Evolutionary conservation across 306 rosid genomes (phyloP).

Genomic region (Vicia sativa): DNA sequence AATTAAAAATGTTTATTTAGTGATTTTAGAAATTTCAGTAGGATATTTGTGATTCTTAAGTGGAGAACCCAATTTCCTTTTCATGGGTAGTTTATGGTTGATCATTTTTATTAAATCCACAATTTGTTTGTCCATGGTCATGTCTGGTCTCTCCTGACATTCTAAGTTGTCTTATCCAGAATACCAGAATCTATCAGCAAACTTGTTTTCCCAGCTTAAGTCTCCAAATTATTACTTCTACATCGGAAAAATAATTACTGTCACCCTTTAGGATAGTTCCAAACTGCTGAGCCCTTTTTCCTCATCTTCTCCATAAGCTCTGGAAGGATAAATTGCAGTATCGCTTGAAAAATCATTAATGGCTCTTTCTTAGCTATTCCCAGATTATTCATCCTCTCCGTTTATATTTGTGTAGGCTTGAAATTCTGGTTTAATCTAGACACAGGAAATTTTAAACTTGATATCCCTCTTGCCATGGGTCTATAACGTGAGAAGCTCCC

Average conservation of each 20-base stretch:
- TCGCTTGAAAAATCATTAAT: neutral
- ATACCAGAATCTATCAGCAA: neutral
- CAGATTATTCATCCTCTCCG: conserved; percentile 5
- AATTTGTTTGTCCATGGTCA: neutral
- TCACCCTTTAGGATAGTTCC: neutral
- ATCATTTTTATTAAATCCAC: conserved; percentile 1
- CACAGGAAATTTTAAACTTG: neutral
- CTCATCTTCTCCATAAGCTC: neutral
- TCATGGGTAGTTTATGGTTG: conserved; percentile 9
- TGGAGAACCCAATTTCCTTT: neutral
- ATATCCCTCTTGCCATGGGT: neutral
- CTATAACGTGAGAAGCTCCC: neutral
- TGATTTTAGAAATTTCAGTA: conserved; percentile 9
- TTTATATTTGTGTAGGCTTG: neutral
- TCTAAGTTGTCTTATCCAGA: neutral
- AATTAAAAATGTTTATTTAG: neutral
- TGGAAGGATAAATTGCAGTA: neutral
- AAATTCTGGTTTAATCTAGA: neutral
- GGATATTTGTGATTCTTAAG: neutral
- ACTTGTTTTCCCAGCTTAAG: neutral
- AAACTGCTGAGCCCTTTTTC: neutral
- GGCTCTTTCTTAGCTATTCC: neutral
- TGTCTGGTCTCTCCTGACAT: neutral
- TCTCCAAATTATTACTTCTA: neutral
- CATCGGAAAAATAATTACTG: neutral